These are phyloP conservation scores for Clitopilus passeckerianus DNA, from an alignment of 768 basidiomycete species.

Conservation along the genomic window DNA sequence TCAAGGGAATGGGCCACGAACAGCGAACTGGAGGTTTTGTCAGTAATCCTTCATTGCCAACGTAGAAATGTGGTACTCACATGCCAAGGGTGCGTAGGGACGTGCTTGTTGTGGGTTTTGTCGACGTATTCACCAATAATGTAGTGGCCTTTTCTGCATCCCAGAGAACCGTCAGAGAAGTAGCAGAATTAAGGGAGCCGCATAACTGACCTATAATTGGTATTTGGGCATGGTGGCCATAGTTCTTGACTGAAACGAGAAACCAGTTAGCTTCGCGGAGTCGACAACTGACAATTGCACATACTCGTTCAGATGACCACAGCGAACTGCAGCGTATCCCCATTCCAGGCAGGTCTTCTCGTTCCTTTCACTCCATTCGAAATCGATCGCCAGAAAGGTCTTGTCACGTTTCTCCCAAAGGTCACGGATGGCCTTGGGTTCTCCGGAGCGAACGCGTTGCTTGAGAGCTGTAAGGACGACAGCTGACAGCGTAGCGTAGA, in stretches of 20 bases:
- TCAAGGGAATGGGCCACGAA: conserved; percentile 27
- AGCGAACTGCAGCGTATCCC: conserved; percentile 79
- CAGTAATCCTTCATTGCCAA: neutral
- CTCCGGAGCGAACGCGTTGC: conserved; percentile 58
- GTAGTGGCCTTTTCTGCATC: conserved; percentile 62
- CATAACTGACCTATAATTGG: conserved; percentile 64
- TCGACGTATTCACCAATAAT: conserved; percentile 68
- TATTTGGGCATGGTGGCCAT: conserved; percentile 76
- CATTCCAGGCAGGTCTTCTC: conserved; percentile 67
- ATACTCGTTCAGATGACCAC: conserved; percentile 65
- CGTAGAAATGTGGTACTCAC: conserved; percentile 30
- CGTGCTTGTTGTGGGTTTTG: conserved; percentile 56
- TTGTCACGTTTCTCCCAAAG: conserved; percentile 69
- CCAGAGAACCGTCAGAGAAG: conserved; percentile 11
- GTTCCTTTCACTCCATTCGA: conserved; percentile 74
- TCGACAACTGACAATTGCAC: conserved; percentile 18
- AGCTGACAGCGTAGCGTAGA: conserved; percentile 68
- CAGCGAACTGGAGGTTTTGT: conserved; percentile 47
- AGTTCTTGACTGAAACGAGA: conserved; percentile 43
- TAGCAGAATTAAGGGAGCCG: neutral
- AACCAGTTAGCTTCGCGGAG: neutral
- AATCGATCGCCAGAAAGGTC: conserved; percentile 71
- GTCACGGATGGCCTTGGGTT: conserved; percentile 56
- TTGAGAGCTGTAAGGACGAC: conserved; percentile 63
- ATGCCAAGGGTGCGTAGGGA: conserved; percentile 68